Evolutionary conservation across 1,139 yeast genomes (phyloP).

Genomic region (Arxiozyma heterogenica): DNA sequence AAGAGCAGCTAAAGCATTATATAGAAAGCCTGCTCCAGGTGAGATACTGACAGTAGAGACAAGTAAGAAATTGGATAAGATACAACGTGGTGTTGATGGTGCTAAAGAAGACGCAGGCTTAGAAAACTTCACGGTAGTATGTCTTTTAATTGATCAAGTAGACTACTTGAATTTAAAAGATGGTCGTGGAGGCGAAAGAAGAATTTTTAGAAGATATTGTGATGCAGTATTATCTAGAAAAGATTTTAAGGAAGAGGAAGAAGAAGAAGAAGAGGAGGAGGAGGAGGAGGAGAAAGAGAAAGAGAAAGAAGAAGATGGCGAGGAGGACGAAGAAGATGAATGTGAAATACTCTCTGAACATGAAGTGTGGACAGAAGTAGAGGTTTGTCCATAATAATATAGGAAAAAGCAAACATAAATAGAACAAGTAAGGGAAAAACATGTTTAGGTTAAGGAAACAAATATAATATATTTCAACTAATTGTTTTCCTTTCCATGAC

Average conservation of each 20-base stretch:
- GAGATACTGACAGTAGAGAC: constrained; percentile 48
- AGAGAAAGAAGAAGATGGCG: not conserved
- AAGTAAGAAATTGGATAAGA: constrained; percentile 53
- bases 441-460: no score
- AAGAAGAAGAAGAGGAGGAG: not conserved
- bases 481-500: no score
- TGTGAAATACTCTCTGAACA: constrained; percentile 2
- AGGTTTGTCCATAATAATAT: constrained; percentile 8
- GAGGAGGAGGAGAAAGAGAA: not conserved
- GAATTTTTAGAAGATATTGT: constrained; percentile 38
- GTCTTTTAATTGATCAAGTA: constrained; percentile 63
- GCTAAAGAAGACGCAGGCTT: constrained; percentile 59
- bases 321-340: constrained; percentile 1
- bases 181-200: constrained; percentile 36
- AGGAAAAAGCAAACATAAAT: no score
- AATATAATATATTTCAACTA: no score
- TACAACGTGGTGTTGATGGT: constrained; percentile 79
- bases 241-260: constrained; percentile 1
- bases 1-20: constrained; percentile 49
- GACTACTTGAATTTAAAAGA: constrained; percentile 51
- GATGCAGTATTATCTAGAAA: constrained; percentile 28
- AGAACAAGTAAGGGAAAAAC: no score
- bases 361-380: constrained; percentile 8
- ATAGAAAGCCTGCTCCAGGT: constrained; percentile 67
- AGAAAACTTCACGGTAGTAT: constrained; percentile 60